Evolutionary conservation across 306 rosid genomes (phyloP).

Genomic region (Arachis stenosperma): DNA sequence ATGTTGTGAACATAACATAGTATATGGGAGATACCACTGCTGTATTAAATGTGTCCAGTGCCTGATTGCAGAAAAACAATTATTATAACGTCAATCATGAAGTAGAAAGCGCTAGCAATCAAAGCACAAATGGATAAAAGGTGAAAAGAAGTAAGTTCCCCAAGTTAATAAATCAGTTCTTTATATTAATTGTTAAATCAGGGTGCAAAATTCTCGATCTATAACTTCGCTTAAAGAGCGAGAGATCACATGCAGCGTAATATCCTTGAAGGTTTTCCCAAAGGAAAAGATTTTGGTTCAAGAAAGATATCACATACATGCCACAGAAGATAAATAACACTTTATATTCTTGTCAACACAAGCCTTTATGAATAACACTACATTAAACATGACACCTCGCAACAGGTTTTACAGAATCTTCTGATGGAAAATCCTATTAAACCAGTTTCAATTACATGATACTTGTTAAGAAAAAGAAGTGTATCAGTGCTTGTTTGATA

Average conservation of each 20-base stretch:
- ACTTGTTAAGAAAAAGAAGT: background rate
- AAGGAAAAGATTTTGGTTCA: background rate
- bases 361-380: conserved; percentile 24
- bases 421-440: background rate
- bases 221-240: conserved; percentile 21
- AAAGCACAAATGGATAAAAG: background rate
- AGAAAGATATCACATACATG: conserved; percentile 28
- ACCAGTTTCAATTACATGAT: conserved; percentile 3
- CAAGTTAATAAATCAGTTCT: conserved; percentile 6
- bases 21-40: conserved; percentile 99
- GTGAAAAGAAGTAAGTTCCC: conserved; percentile 1
- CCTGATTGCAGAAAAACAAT: conserved; percentile 59
- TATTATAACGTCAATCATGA: conserved; percentile 22
- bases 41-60: conserved; percentile 96
- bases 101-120: conserved; percentile 22
- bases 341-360: conserved; percentile 34
- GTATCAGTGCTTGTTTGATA: background rate
- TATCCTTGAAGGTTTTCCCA: conserved; percentile 1
- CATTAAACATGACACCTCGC: conserved; percentile 14
- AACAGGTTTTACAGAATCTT: conserved; percentile 27
- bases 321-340: conserved; percentile 2
- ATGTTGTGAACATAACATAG: conserved; percentile 96
- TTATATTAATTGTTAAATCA: background rate
- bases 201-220: conserved; percentile 10
- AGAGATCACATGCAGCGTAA: background rate